Conservation (phyloP, 306 rosid species). For the Dryas drummondii region DNA sequence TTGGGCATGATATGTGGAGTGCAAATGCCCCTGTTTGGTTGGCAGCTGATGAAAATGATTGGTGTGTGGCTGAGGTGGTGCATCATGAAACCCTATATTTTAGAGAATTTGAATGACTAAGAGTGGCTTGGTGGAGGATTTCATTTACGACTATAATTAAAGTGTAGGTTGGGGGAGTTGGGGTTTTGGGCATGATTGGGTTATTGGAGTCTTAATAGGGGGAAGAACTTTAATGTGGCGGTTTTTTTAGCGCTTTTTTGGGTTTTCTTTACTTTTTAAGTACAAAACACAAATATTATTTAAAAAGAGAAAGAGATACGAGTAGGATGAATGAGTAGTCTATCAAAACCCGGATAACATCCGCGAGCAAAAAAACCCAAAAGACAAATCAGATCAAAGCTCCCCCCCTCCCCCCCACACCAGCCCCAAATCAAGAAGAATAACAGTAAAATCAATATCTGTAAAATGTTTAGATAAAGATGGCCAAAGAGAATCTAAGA, state of each 20-base stretch:
- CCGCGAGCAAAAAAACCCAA: too few relatives aligned
- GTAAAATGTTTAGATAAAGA: too few relatives aligned
- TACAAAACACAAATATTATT: too few relatives aligned
- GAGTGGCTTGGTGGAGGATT: background rate
- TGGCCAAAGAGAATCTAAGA: too few relatives aligned
- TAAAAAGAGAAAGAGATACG: too few relatives aligned
- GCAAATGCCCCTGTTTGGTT: background rate
- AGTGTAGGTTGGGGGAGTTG: background rate
- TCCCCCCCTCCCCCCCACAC: too few relatives aligned
- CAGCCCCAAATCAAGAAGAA: too few relatives aligned
- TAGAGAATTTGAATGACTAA: background rate
- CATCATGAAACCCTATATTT: background rate
- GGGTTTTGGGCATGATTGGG: background rate
- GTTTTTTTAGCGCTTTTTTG: background rate
- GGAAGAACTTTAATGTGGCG: too few relatives aligned
- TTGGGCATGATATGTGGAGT: background rate
- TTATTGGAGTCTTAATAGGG: background rate
- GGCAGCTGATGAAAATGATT: background rate
- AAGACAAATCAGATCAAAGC: too few relatives aligned
- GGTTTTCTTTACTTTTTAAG: background rate
- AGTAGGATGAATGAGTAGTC: too few relatives aligned
- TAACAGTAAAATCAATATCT: too few relatives aligned
- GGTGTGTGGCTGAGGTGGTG: background rate
- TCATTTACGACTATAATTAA: conserved; percentile 1
- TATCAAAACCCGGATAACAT: too few relatives aligned